Base-by-base conservation (phyloP, 179 eudicot species). In the Pouteria campechiana region DNA sequence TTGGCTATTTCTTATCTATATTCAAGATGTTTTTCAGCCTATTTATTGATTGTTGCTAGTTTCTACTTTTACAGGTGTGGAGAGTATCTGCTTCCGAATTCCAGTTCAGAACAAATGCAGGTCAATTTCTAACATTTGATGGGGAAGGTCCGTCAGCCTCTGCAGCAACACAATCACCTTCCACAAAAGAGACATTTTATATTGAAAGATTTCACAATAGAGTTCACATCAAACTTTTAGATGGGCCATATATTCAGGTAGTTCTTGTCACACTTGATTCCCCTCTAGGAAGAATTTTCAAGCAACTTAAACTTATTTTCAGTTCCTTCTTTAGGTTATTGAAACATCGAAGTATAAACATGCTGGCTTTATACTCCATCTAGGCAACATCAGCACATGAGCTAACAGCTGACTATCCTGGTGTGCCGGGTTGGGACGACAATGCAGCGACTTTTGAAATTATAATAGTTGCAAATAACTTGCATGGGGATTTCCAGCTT, bases 401-500 rank as follows among this genome's bases (percentile, higher is more conserved):
- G 56, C 71, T 85, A 38, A 85, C 82, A 27, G 82, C 89, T 36
- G 82, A 82, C 76, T 78, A 72, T 65, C 72, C 52, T 46, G 82
- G 82, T 46, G 64, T 54, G 7, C 84, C 84, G 0, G 82, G 68
- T 52, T 85, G 95, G 93, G 88, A 82, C 57, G 82, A 78, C 60
- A 82, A 82, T 79, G 72, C 80, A 29, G 93, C 95, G 30, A 76
- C 93, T 45, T 82, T 86, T 62, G 80, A 78, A 48, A 70, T 82
- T 74, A 66, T 41, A 1, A 73, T 86, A 32, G 69, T 67, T 20
- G 58, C 85, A 27, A 78, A 81, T 61, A 69, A 59, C 37, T 31
- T 85, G 41, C 88, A 75, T 38, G 85, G 88, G 19, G 93, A 85
- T 47, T 78, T 54, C 65, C 95, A 82, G 63, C 85, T 85, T 58